phyloP scores from a whole-genome alignment of 169 alveolate genomes.

The Plasmodium cynomolgi region DNA sequence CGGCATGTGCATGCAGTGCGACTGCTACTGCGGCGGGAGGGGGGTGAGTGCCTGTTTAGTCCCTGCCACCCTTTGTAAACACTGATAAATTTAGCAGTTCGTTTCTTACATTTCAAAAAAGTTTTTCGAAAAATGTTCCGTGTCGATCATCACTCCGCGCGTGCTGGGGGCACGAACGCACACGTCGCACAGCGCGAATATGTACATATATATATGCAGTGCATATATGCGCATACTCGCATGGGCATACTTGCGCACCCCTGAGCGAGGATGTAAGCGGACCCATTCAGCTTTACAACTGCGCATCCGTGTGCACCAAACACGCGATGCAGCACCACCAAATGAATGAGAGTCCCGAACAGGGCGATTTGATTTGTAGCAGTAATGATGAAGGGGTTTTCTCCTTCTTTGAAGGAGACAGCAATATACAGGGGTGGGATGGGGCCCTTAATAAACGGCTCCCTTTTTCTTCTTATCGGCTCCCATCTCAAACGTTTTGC shows the following conservation, averaged over 20 bases:
- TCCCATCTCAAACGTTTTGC: conserved; percentile 99
- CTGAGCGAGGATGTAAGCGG: neutral
- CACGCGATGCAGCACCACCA: neutral
- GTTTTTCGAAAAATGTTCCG: neutral
- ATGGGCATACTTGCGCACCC: neutral
- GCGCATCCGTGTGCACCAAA: neutral
- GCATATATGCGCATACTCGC: neutral
- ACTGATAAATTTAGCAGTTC: neutral
- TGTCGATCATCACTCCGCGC: neutral
- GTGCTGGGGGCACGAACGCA: neutral
- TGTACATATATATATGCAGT: neutral
- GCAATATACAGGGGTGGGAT: neutral
- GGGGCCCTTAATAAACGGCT: conserved; percentile 78
- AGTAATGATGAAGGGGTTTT: neutral
- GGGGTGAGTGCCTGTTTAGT: neutral
- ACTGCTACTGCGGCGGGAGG: neutral
- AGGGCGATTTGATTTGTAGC: neutral
- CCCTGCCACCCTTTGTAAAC: neutral
- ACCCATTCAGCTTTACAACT: neutral
- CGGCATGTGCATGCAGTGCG: neutral
- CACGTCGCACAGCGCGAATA: neutral
- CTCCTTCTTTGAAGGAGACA: neutral
- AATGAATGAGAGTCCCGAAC: neutral
- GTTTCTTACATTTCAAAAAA: neutral
- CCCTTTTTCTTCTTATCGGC: conserved; percentile 95